phyloP scores from a whole-genome alignment of 2,329 filamentous ascomycete species.

The Monosporascus sp. region DNA sequence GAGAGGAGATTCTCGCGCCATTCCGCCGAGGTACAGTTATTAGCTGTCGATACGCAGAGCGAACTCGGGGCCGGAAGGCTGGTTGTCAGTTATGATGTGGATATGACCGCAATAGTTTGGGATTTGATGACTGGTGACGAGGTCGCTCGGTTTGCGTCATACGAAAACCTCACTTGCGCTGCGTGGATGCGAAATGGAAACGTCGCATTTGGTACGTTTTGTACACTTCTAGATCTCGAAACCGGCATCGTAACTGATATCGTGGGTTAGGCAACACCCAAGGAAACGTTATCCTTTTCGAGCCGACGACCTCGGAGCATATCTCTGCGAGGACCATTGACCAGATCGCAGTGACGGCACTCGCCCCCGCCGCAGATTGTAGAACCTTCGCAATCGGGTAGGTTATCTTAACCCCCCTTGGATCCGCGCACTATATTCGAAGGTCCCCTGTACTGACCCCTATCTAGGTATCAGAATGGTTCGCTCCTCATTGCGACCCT shows the following conservation, averaged over 20 bases:
- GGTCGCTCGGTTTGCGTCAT: constrained; percentile 86
- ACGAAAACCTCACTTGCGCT: constrained; percentile 78
- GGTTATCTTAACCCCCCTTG: constrained; percentile 20
- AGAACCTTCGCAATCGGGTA: constrained; percentile 95
- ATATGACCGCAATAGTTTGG: constrained; percentile 93
- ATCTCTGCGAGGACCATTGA: constrained; percentile 83
- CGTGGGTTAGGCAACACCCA: constrained; percentile 70
- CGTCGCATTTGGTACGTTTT: constrained; percentile 79
- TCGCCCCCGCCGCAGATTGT: constrained; percentile 85
- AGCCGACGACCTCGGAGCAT: constrained; percentile 88
- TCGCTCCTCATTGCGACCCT: constrained; percentile 86
- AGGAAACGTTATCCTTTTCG: constrained; percentile 90
- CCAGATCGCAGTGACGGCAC: constrained; percentile 88
- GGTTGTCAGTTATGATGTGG: constrained; percentile 88
- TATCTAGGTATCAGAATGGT: constrained; percentile 80
- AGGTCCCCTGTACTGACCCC: constrained; percentile 9
- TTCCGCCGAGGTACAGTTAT: constrained; percentile 73
- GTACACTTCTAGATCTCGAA: constrained; percentile 8
- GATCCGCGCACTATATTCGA: background rate
- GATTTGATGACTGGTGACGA: constrained; percentile 89
- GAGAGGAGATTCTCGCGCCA: constrained; percentile 83
- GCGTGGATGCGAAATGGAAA: constrained; percentile 97
- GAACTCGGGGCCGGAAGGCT: constrained; percentile 78
- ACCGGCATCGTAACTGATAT: constrained; percentile 15
- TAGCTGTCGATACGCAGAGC: constrained; percentile 87